phyloP scores from a whole-genome alignment of 768 basidiomycete genomes.

The Lactifluus rugatus region DNA sequence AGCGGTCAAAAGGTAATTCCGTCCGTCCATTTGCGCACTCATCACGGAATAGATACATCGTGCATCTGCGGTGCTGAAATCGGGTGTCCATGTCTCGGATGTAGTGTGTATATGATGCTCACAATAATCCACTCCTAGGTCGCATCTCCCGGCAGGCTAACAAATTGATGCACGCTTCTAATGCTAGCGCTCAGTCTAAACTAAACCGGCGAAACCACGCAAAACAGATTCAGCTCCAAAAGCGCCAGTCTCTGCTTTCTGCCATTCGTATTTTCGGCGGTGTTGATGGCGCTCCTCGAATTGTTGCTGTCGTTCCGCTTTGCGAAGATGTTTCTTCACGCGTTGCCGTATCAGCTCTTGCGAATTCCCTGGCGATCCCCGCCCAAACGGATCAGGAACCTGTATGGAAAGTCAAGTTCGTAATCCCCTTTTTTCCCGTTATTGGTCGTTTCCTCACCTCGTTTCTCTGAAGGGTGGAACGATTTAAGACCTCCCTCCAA shows the following conservation, averaged over 20 bases:
- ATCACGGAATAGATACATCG: background rate
- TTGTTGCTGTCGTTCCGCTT: conserved; percentile 83
- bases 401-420: conserved; percentile 64
- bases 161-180: conserved; percentile 41
- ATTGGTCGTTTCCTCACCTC: conserved; percentile 4
- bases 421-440: conserved; percentile 3
- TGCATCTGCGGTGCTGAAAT: background rate
- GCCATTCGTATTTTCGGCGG: conserved; percentile 73
- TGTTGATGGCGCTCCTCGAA: conserved; percentile 68
- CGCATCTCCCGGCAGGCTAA: conserved; percentile 44
- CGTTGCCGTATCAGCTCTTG: conserved; percentile 46
- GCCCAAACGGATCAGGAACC: conserved; percentile 41
- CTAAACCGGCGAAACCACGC: conserved; percentile 76
- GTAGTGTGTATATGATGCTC: background rate
- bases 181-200: conserved; percentile 56
- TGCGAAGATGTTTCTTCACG: conserved; percentile 51
- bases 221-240: conserved; percentile 70
- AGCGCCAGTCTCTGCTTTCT: conserved; percentile 57
- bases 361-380: conserved; percentile 47
- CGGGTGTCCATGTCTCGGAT: background rate
- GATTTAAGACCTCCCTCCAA: conserved; percentile 87
- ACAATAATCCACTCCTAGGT: conserved; percentile 31
- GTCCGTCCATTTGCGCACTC: background rate
- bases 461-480: conserved; percentile 50
- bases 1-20: conserved; percentile 66